Base-by-base conservation (phyloP, 108 stramenopile species). In the Stephanodiscus triporus region DNA sequence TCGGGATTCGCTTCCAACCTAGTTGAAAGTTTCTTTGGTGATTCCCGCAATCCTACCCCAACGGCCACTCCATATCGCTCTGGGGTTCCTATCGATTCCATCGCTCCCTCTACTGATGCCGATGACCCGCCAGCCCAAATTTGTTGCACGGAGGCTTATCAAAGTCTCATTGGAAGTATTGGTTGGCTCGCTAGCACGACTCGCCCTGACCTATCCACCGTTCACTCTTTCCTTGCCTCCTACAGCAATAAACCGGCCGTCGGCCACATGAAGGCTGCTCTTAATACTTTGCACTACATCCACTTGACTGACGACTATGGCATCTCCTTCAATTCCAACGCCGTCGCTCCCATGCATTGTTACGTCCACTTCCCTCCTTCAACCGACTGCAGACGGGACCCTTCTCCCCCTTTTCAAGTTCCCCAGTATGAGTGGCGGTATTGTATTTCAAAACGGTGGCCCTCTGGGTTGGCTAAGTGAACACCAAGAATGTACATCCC, bases 21-120 rank as follows among this genome's bases (percentile, higher is more conserved):
- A 0, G 66, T 62, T 45, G 60, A 80, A 23, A 50, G 73, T 7
- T 70, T 43, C 66, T 59, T 13, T 16, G 70, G 17, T n/a, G 43
- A 17, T 6, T 45, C 7, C 32, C 47, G 40, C 1, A 75, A 68
- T 9, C 49, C 22, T 6, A 53, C 36, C 22, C 75, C 75, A 9
- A 48, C 62, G 9, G 67, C 67, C 47, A 75, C 67, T 17, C 80
- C 80, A 1, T 80, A 80, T 34, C 63, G 73, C 1, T 65, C 61
- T 37, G 75, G 75, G 0, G 11, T 68, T 24, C 67, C 75, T 4
- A 76, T 76, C 40, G 75, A 76, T 54, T 66, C 65, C 32, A 59
- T 75, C 40, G 19, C 45, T 9, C 43, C 56, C 17, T 26, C 24
- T 43, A 32, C 37, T 2, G 61, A 51, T 32, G 14, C 59, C 4